Conservation (phyloP, 2,329 filamentous ascomycete species). For the Aspergillus eucalypticola region DNA sequence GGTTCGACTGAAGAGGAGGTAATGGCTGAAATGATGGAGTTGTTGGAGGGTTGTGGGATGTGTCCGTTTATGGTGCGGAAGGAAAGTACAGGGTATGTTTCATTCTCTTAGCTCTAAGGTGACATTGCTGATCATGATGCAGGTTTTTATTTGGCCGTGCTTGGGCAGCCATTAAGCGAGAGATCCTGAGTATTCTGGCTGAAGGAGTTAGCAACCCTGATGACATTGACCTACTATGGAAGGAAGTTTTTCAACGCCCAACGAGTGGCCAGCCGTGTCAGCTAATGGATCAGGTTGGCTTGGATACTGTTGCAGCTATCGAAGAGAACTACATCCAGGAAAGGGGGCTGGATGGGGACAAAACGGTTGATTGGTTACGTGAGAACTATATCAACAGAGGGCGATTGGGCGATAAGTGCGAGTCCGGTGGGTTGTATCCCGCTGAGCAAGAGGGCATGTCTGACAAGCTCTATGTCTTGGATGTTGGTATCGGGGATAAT, state of each 20-base stretch:
- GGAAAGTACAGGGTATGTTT: constrained; percentile 48
- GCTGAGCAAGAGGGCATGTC: background rate
- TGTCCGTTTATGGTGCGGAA: constrained; percentile 46
- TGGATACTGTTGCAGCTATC: constrained; percentile 57
- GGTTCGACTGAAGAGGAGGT: constrained; percentile 48
- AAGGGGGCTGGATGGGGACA: constrained; percentile 38
- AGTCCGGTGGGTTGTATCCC: constrained; percentile 46
- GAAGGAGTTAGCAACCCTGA: constrained; percentile 52
- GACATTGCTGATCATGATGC: background rate
- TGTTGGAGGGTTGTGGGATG: constrained; percentile 44
- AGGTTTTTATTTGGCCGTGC: constrained; percentile 57
- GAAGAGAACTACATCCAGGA: constrained; percentile 56
- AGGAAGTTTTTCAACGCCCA: constrained; percentile 37
- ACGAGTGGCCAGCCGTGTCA: constrained; percentile 32
- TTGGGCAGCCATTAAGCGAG: constrained; percentile 59
- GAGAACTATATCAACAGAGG: constrained; percentile 50
- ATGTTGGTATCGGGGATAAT: constrained; percentile 27
- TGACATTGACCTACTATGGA: constrained; percentile 49
- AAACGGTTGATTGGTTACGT: constrained; percentile 49
- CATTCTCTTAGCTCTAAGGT: background rate
- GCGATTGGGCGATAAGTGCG: constrained; percentile 42
- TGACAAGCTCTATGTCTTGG: constrained; percentile 21
- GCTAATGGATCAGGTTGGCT: constrained; percentile 52
- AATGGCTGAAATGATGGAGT: constrained; percentile 46
- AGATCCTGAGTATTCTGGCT: constrained; percentile 50